A percentile compares a stretch with the other conserved stretches of the same genome.
These are phyloP conservation scores for Pestalotiopsis sp. DNA, from an alignment of 2,329 filamentous ascomycete species.

Conservation along the genomic window DNA sequence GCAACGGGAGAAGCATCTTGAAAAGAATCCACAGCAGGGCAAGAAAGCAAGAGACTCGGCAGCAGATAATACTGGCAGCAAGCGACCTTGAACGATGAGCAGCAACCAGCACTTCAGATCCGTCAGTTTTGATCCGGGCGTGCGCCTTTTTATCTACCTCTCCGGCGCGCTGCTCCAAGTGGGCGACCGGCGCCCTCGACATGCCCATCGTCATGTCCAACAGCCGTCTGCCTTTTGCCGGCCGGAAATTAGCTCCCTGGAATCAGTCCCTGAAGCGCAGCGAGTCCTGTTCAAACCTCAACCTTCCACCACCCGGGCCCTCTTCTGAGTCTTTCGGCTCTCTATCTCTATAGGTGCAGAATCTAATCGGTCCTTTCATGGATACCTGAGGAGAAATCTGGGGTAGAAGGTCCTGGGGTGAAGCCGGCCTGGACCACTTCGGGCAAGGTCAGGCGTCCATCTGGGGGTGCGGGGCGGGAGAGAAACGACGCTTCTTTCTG, in stretches of 20 bases:
- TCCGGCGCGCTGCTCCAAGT: neutral
- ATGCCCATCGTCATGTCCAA: neutral
- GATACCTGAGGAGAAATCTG: neutral
- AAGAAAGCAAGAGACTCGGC: neutral
- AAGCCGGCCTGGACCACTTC: neutral
- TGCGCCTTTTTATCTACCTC: neutral
- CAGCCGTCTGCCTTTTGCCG: slow-evolving; percentile 2
- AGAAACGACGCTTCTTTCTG: neutral
- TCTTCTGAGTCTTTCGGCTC: neutral
- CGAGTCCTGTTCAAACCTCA: neutral
- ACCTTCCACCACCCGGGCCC: neutral
- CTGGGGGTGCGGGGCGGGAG: neutral
- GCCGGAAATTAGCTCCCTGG: slow-evolving; percentile 1
- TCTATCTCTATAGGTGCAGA: neutral
- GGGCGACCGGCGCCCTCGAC: neutral
- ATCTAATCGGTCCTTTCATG: slow-evolving; percentile 2
- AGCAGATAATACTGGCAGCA: neutral
- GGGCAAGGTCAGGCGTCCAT: neutral
- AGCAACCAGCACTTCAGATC: neutral
- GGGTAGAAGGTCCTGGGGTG: slow-evolving; percentile 3
- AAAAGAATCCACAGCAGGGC: neutral
- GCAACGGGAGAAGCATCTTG: slow-evolving; percentile 15
- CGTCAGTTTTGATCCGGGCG: neutral
- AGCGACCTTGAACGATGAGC: neutral
- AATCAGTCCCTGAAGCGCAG: neutral